A percentile compares a stretch with the other conserved stretches of the same genome.
Evolutionary conservation across 441 rosid genomes (phyloP).

Genomic region (Gossypium gossypioides): DNA sequence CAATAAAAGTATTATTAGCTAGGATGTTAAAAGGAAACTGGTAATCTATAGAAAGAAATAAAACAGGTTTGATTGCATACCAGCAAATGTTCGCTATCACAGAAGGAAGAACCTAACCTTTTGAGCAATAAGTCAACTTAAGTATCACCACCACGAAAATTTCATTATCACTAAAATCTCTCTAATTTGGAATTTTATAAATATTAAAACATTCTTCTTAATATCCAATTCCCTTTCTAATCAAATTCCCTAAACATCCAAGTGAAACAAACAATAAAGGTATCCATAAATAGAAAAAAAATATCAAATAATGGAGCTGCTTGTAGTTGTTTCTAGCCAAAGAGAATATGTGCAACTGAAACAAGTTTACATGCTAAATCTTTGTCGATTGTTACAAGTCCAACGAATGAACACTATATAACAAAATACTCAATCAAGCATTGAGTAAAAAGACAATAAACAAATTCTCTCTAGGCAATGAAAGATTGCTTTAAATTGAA

Average conservation of each 20-base stretch:
- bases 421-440: not conserved
- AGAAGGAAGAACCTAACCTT: no score
- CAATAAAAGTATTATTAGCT: no score
- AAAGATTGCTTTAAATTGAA: not conserved
- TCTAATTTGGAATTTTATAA: not conserved
- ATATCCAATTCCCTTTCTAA: not conserved
- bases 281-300: not conserved
- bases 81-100: not conserved
- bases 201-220: not conserved
- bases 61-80: not conserved
- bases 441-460: not conserved
- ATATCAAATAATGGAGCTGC: not conserved
- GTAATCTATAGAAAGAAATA: not conserved
- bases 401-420: not conserved
- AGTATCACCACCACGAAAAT: not conserved
- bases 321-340: not conserved
- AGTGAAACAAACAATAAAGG: not conserved
- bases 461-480: not conserved
- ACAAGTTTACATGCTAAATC: not conserved
- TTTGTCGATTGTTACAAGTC: not conserved
- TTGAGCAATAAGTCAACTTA: no score
- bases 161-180: not conserved
- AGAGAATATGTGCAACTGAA: not conserved
- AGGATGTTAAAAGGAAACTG: not conserved
- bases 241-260: not conserved